A percentile compares a stretch with the other conserved stretches of the same genome.
Conservation (phyloP, 139 green algal species). For the Volvox reticuliferus region DNA sequence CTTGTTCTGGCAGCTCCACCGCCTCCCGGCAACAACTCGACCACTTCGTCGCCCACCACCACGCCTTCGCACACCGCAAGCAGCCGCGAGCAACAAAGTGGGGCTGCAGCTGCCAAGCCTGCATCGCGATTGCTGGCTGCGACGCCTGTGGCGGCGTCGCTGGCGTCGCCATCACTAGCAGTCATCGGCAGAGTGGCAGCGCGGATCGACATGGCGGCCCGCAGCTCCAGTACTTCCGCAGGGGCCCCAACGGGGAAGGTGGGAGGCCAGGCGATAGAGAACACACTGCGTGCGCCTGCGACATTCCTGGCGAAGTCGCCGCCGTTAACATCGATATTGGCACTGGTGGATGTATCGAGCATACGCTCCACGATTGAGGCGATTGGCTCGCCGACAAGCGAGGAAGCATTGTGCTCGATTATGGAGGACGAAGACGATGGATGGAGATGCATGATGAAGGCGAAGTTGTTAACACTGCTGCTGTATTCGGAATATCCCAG, state of each 20-base stretch:
- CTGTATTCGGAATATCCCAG: no score
- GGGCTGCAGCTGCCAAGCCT: neutral
- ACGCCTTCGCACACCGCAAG: slow-evolving; percentile 23
- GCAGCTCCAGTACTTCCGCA: slow-evolving; percentile 22
- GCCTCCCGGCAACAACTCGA: neutral
- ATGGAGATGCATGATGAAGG: neutral
- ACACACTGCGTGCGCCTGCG: neutral
- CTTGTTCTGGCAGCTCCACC: neutral
- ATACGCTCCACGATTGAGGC: neutral
- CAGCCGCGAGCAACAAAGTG: neutral
- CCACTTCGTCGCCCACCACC: slow-evolving; percentile 22
- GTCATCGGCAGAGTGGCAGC: neutral
- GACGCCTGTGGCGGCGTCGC: neutral
- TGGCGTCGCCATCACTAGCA: neutral
- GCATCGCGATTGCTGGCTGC: neutral
- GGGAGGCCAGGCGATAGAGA: slow-evolving; percentile 36
- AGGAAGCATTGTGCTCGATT: neutral
- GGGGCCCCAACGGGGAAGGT: slow-evolving; percentile 27
- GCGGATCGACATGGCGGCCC: neutral
- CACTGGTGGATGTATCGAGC: neutral
- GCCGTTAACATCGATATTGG: neutral
- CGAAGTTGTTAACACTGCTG: no score
- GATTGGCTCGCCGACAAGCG: neutral
- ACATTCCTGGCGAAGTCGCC: neutral
- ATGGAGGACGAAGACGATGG: neutral